Conservation (phyloP, 371 early-diverging fungal genomes). For the Mortierella sp. region DNA sequence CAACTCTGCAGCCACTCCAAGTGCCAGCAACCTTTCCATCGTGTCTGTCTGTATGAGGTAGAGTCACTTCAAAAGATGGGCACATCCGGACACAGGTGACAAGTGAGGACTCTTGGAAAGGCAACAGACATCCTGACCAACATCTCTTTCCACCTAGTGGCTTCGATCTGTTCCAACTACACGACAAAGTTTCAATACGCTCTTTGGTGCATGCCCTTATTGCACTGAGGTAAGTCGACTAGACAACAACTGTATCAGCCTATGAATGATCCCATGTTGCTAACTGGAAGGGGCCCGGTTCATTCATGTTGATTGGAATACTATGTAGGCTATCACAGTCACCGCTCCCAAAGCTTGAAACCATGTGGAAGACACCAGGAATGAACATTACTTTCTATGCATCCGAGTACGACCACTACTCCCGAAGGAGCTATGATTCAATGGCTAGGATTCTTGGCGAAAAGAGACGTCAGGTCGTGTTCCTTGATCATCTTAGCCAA, state of each 20-base stretch:
- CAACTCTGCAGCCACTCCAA: slow-evolving; percentile 58
- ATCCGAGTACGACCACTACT: too few relatives aligned
- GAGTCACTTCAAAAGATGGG: background rate
- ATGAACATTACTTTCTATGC: background rate
- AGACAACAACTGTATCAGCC: too few relatives aligned
- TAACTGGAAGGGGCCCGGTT: too few relatives aligned
- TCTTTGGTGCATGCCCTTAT: slow-evolving; percentile 67
- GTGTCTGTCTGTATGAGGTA: slow-evolving; percentile 61
- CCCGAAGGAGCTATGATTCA: too few relatives aligned
- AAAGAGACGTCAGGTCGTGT: too few relatives aligned
- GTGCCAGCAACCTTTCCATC: slow-evolving; percentile 64
- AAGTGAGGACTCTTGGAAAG: background rate
- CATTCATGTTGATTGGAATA: background rate
- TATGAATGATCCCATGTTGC: too few relatives aligned
- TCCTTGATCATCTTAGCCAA: too few relatives aligned
- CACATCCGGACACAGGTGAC: too few relatives aligned
- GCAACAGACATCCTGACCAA: background rate
- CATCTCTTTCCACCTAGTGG: slow-evolving; percentile 54
- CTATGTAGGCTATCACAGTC: slow-evolving; percentile 36
- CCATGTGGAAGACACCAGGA: background rate
- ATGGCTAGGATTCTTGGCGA: too few relatives aligned
- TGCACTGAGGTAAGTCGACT: slow-evolving; percentile 58
- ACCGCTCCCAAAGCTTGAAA: slow-evolving; percentile 24
- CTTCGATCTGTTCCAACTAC: slow-evolving; percentile 62
- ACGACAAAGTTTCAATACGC: slow-evolving; percentile 62